Evolutionary conservation across 352 stramenopile genomes (phyloP).

Genomic region (Albugo candida): DNA sequence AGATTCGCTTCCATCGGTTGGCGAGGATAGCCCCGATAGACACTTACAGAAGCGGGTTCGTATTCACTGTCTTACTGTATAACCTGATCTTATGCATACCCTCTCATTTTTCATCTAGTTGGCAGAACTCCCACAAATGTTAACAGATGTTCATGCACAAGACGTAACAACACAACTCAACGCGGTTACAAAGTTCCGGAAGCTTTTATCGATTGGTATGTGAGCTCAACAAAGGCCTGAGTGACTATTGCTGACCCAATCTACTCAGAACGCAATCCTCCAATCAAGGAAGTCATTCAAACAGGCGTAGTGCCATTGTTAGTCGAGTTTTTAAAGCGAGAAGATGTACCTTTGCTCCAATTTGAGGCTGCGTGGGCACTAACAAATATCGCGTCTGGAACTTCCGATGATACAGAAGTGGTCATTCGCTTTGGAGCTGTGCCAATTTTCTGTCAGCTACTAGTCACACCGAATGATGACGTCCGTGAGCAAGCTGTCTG

Average conservation of each 20-base stretch:
- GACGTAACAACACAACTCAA: conserved; percentile 88
- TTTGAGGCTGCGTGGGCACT: conserved; percentile 99
- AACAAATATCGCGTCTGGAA: conserved; percentile 99
- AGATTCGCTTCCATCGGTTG: not conserved
- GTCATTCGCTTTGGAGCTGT: conserved; percentile 96
- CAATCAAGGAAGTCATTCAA: conserved; percentile 98
- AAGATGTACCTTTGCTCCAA: conserved; percentile 86
- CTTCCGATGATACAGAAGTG: conserved; percentile 92
- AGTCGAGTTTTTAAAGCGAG: conserved; percentile 92
- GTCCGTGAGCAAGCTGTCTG: conserved; percentile 93
- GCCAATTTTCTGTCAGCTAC: conserved; percentile 92
- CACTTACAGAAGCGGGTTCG: not conserved
- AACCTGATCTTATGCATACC: too few species aligned
- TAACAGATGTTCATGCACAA: conserved; percentile 81
- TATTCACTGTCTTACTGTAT: not conserved
- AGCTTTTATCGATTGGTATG: conserved; percentile 92
- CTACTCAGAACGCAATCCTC: conserved; percentile 90
- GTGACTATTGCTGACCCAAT: conserved; percentile 12
- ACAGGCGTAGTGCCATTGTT: conserved; percentile 95
- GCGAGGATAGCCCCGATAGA: not conserved
- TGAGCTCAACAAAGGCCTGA: not conserved
- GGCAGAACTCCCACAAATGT: conserved; percentile 88
- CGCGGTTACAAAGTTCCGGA: conserved; percentile 95
- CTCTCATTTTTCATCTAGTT: conserved; percentile 32
- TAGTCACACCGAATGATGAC: conserved; percentile 93